phyloP scores from a whole-genome alignment of 2,329 filamentous ascomycete genomes.

The Helminthosporium solani region DNA sequence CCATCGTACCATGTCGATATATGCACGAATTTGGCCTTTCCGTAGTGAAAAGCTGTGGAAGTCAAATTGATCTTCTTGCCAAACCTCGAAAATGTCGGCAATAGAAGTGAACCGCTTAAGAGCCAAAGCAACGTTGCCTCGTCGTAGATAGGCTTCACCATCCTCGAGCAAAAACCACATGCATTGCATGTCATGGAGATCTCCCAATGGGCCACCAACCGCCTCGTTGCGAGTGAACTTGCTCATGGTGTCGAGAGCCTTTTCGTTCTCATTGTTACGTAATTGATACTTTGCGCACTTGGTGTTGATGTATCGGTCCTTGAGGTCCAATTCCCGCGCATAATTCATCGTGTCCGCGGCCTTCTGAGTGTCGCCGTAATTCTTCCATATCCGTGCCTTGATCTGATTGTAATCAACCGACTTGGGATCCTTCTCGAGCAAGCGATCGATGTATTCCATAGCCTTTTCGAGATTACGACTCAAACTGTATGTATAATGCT shows the following conservation, averaged over 20 bases:
- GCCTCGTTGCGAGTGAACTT: slow-evolving; percentile 93
- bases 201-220: slow-evolving; percentile 80
- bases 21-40: slow-evolving; percentile 92
- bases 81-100: slow-evolving; percentile 90
- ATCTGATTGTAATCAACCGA: slow-evolving; percentile 94
- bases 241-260: slow-evolving; percentile 82
- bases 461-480: slow-evolving; percentile 84
- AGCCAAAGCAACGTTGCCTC: slow-evolving; percentile 79
- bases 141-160: slow-evolving; percentile 81
- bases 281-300: slow-evolving; percentile 97
- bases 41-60: slow-evolving; percentile 98
- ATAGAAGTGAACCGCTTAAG: slow-evolving; percentile 90
- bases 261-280: slow-evolving; percentile 85
- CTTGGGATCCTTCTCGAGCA: slow-evolving; percentile 74
- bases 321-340: slow-evolving; percentile 80
- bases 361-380: slow-evolving; percentile 74
- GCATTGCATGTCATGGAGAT: slow-evolving; percentile 97
- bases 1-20: slow-evolving; percentile 96
- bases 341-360: slow-evolving; percentile 87
- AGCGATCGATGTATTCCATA: slow-evolving; percentile 76
- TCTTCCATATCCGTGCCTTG: slow-evolving; percentile 92
- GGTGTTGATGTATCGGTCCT: slow-evolving; percentile 96
- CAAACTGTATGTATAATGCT: slow-evolving; percentile 92
- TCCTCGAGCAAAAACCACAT: slow-evolving; percentile 97
- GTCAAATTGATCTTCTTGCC: slow-evolving; percentile 98